Conservation (phyloP, 2,329 filamentous ascomycete species). For the Aureobasidium sp. region DNA sequence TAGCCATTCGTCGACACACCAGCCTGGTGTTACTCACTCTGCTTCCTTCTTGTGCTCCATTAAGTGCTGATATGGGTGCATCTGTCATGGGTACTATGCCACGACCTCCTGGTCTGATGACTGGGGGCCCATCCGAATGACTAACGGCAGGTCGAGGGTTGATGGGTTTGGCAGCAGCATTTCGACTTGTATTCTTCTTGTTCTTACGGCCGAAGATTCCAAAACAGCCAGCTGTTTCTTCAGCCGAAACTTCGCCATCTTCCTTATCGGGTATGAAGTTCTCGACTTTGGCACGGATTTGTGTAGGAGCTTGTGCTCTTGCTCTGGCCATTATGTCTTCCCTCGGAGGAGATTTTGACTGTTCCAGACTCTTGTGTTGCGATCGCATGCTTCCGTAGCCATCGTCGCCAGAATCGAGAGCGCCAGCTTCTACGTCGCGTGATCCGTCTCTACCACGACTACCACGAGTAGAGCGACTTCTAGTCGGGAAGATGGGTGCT, state of each 20-base stretch:
- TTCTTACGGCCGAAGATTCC: slow-evolving; percentile 27
- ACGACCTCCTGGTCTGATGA: slow-evolving; percentile 36
- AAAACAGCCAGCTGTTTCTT: slow-evolving; percentile 21
- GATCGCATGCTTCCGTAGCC: background rate
- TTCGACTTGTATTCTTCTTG: slow-evolving; percentile 7
- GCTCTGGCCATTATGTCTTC: background rate
- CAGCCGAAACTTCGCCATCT: background rate
- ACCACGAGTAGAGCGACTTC: background rate
- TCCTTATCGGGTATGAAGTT: background rate
- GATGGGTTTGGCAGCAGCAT: background rate
- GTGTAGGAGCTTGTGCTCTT: background rate
- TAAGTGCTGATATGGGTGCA: slow-evolving; percentile 71
- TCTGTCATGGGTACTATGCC: slow-evolving; percentile 52
- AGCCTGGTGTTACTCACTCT: slow-evolving; percentile 46
- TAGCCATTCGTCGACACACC: slow-evolving; percentile 19
- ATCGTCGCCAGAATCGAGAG: background rate
- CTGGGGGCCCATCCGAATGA: slow-evolving; percentile 17
- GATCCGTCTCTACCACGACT: background rate
- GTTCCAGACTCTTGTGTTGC: slow-evolving; percentile 1
- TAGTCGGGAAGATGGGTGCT: background rate
- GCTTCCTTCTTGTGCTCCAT: slow-evolving; percentile 41
- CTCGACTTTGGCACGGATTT: background rate
- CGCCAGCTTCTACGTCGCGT: background rate
- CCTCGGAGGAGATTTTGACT: background rate
- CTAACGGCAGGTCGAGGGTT: background rate